Conservation (phyloP, 2,329 filamentous ascomycete species). For the Fusarium compactum region DNA sequence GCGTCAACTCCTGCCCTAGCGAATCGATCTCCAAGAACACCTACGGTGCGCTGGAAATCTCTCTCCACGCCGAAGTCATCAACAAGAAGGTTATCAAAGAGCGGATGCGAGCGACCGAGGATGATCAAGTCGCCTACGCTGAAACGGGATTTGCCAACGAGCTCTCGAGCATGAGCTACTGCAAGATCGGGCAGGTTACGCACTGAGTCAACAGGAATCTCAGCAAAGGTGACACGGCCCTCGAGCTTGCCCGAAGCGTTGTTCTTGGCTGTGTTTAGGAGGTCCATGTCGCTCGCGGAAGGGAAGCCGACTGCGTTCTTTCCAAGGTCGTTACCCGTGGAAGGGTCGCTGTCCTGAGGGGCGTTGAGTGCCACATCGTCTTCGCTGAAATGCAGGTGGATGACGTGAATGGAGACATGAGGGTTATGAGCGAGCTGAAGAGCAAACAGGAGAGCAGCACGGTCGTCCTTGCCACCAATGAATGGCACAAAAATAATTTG, state of each 20-base stretch:
- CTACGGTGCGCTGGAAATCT: slow-evolving; percentile 45
- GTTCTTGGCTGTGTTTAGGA: slow-evolving; percentile 43
- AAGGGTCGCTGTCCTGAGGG: slow-evolving; percentile 10
- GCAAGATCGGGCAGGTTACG: slow-evolving; percentile 46
- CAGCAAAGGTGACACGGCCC: slow-evolving; percentile 38
- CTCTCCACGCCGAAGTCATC: slow-evolving; percentile 45
- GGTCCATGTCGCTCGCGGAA: slow-evolving; percentile 46
- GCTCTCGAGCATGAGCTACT: slow-evolving; percentile 33
- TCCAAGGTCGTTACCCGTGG: slow-evolving; percentile 10
- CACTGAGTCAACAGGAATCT: slow-evolving; percentile 42
- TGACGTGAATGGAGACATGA: slow-evolving; percentile 81
- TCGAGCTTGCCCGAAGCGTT: slow-evolving; percentile 34
- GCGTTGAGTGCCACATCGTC: slow-evolving; percentile 28
- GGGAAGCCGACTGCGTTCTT: slow-evolving; percentile 28
- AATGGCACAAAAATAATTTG: slow-evolving; percentile 92
- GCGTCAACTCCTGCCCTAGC: slow-evolving; percentile 47
- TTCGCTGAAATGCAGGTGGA: slow-evolving; percentile 56
- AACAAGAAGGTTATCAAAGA: slow-evolving; percentile 29
- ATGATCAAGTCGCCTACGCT: slow-evolving; percentile 48
- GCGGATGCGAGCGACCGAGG: slow-evolving; percentile 39
- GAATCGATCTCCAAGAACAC: slow-evolving; percentile 45
- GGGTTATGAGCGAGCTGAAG: slow-evolving; percentile 86
- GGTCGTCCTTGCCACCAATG: slow-evolving; percentile 86
- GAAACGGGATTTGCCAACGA: slow-evolving; percentile 40
- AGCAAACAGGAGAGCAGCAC: slow-evolving; percentile 81